phyloP scores from a whole-genome alignment of 345 rosid species.

The Barbarea vulgaris region DNA sequence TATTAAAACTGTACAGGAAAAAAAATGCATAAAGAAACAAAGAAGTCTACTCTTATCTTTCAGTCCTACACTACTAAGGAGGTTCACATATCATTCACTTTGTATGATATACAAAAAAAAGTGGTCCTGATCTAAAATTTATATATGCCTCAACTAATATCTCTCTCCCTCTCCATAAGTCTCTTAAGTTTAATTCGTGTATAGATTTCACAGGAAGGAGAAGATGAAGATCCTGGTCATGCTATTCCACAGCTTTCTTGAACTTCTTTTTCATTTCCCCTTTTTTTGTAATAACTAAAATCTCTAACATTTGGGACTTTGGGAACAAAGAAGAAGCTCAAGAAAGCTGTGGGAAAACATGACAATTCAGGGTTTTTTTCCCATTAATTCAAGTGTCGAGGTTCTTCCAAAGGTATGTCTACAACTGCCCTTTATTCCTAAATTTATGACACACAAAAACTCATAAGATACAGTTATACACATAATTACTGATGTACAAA shows the following conservation, averaged over 20 bases:
- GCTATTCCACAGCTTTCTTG: slow-evolving; percentile 47
- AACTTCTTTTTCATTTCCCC: slow-evolving; percentile 32
- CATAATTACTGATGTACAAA: background rate
- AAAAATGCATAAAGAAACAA: slow-evolving; percentile 11
- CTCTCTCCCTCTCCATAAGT: slow-evolving; percentile 16
- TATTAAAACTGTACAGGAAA: background rate
- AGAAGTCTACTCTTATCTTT: slow-evolving; percentile 35
- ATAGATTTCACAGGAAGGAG: background rate
- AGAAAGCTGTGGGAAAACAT: slow-evolving; percentile 45
- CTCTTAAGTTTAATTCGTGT: background rate
- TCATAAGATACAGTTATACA: slow-evolving; percentile 3
- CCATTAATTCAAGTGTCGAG: background rate
- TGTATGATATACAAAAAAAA: slow-evolving; percentile 21
- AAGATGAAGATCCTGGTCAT: slow-evolving; percentile 43
- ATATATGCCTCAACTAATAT: slow-evolving; percentile 21
- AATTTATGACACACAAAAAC: background rate
- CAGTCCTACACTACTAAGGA: slow-evolving; percentile 28
- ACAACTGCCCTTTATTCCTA: background rate
- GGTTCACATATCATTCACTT: slow-evolving; percentile 40
- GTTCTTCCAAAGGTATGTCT: slow-evolving; percentile 26
- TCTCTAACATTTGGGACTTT: background rate
- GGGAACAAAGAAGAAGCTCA: slow-evolving; percentile 32
- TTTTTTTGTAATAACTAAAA: background rate
- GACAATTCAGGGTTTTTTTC: slow-evolving; percentile 41
- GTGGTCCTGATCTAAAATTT: slow-evolving; percentile 36